phyloP scores from a whole-genome alignment of 208 protist genomes.

The Wallacemonas sp. region DNA sequence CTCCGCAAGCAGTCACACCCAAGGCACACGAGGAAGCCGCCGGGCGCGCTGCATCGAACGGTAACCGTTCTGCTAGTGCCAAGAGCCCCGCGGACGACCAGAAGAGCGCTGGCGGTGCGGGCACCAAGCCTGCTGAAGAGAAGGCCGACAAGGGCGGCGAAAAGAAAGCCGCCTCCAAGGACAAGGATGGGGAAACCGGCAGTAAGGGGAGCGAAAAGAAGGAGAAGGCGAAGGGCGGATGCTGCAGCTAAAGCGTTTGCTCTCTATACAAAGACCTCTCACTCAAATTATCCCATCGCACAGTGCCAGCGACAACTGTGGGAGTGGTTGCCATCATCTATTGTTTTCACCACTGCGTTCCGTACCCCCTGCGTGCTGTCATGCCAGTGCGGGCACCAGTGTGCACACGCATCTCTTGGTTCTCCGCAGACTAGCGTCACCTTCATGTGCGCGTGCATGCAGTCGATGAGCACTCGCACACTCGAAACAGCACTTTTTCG shows the following conservation, averaged over 20 bases:
- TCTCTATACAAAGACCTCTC: no score
- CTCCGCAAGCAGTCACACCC: neutral
- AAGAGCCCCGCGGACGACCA: neutral
- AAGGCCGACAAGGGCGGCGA: constrained; percentile 8
- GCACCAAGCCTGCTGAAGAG: constrained; percentile 8
- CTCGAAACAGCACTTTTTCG: no score
- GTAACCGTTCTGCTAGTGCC: neutral
- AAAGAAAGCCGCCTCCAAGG: neutral
- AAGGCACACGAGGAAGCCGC: neutral
- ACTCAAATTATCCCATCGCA: no score
- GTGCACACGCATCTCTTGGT: no score
- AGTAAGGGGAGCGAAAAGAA: constrained; percentile 10
- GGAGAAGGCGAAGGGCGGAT: constrained; percentile 33
- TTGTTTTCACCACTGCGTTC: no score
- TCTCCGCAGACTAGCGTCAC: no score
- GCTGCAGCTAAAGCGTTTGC: constrained; percentile 23
- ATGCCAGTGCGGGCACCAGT: no score
- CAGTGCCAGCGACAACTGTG: no score
- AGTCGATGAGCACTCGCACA: no score
- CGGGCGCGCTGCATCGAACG: neutral
- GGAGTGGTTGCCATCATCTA: no score
- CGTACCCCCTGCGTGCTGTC: no score
- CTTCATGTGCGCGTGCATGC: no score
- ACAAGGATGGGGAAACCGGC: constrained; percentile 3
- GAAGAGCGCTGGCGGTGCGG: constrained; percentile 10